Base-by-base conservation (phyloP, 352 stramenopile genomes). In the Globisporangium takayamanum region DNA sequence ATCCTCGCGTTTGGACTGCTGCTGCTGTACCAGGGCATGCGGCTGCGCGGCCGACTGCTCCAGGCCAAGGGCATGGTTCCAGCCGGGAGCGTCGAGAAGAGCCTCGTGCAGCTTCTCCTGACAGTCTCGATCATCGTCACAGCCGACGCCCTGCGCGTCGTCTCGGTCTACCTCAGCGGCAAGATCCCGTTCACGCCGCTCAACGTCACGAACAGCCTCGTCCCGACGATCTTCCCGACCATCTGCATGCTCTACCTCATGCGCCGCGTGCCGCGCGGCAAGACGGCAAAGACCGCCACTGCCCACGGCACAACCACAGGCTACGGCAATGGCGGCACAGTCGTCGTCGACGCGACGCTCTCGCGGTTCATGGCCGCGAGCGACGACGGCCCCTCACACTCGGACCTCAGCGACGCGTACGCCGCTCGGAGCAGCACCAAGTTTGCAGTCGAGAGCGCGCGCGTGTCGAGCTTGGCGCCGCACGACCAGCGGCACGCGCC, bases 241-340 rank as follows among this genome's bases (percentile, higher is more conserved):
- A 88, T 95, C 62, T 95, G 83, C 72, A 90, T 95, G 76, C 72
- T 95, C 50, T 92, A 95, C 63, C 80, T 95, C 67, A 92, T 93
- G 80, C 84, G 85, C 8, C 84, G 83, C 44, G 60, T 87, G 55
- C 69, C 73, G 18, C 65, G 66, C 14, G 30, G 53, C 46, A 66
- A 66, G 47, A 60, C 52, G 26, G 33, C 33, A 55, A 60, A 10
- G 18, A 48, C 33, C 30, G 20, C 20, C 22, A 48, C 36, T 37
- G 28, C 28, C 28, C 28, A 33, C 28, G 28, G 28, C 28, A 20
- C 7, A 20, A 60, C 33, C 63, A 47, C 57, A 58, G 18, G 36
- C 50, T 36, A 73, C 51, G 39, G 64, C 54, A 48, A 56, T 48
- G 26, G 66, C 58, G 2, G 50, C 55, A 61, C 26, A 12, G 33